Conservation (phyloP, 2,329 filamentous ascomycete genomes). For the Colletotrichum noveboracense region DNA sequence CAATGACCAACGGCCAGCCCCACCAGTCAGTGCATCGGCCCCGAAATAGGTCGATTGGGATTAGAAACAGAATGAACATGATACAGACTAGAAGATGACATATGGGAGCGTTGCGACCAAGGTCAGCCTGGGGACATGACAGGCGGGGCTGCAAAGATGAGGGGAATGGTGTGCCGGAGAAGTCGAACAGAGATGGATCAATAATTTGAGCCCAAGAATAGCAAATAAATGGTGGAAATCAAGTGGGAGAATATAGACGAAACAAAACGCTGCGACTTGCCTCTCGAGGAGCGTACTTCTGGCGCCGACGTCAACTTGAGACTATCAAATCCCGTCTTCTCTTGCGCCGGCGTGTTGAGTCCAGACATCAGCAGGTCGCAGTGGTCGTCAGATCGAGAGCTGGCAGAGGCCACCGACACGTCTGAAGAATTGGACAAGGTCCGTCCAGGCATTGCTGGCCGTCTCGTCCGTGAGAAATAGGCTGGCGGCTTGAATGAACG, state of each 20-base stretch:
- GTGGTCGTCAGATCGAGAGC: constrained; percentile 26
- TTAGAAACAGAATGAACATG: neutral
- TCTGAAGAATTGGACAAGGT: constrained; percentile 54
- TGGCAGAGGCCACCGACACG: constrained; percentile 41
- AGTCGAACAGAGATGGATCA: neutral
- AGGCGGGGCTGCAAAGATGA: neutral
- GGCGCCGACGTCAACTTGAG: neutral
- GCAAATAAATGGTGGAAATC: neutral
- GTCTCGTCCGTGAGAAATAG: constrained; percentile 47
- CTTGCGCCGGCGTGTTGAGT: constrained; percentile 21
- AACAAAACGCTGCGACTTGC: neutral
- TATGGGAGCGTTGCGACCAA: neutral
- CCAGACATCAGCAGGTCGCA: constrained; percentile 42
- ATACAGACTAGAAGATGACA: neutral
- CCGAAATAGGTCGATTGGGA: neutral
- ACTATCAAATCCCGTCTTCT: constrained; percentile 2
- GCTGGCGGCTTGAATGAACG: constrained; percentile 54
- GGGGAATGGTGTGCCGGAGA: neutral
- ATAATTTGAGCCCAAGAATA: neutral
- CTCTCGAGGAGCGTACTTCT: constrained; percentile 1
- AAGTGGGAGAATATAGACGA: neutral
- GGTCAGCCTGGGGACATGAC: neutral
- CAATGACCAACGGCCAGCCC: neutral
- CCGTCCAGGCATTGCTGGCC: constrained; percentile 48
- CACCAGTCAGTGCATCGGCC: neutral